Evolutionary conservation across 805 yeast genomes (phyloP).

Genomic region (Schwanniomyces occidentalis): DNA sequence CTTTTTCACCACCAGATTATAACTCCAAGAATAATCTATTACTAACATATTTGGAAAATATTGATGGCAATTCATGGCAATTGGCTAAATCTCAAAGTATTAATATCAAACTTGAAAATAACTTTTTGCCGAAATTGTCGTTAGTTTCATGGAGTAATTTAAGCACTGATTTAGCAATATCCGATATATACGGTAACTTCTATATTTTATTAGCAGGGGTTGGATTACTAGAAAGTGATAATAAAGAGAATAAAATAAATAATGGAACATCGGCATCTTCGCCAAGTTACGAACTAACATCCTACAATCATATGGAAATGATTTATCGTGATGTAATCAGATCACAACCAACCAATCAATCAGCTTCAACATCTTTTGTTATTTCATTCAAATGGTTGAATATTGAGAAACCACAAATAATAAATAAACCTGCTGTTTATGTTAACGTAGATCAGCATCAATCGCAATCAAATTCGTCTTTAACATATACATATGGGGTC

Average conservation of each 20-base stretch:
- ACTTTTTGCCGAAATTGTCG: conserved; percentile 32
- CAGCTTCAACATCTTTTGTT: conserved; percentile 17
- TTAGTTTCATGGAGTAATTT: conserved; percentile 72
- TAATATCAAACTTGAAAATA: conserved; percentile 27
- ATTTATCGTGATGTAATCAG: conserved; percentile 44
- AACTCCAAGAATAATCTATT: conserved; percentile 41
- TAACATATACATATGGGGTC: conserved; percentile 53
- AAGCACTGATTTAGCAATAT: conserved; percentile 78
- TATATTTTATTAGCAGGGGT: conserved; percentile 44
- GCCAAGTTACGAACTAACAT: conserved; percentile 43
- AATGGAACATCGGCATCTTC: conserved; percentile 19
- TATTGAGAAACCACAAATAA: conserved; percentile 64
- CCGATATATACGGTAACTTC: conserved; percentile 69
- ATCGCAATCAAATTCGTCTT: conserved; percentile 7
- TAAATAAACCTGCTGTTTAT: conserved; percentile 58
- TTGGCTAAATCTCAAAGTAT: conserved; percentile 56
- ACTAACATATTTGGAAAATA: conserved; percentile 69
- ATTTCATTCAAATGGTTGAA: conserved; percentile 72
- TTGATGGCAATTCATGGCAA: conserved; percentile 79
- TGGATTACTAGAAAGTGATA: conserved; percentile 32
- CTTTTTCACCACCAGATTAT: conserved; percentile 53
- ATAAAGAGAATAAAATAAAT: conserved; percentile 26
- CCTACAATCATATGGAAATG: conserved; percentile 48
- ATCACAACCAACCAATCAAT: conserved; percentile 9
- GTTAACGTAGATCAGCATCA: conserved; percentile 11